A percentile compares a stretch with the other conserved stretches of the same genome.
Conservation (phyloP, 495 filamentous ascomycete species). For the Pyronema domesticum region DNA sequence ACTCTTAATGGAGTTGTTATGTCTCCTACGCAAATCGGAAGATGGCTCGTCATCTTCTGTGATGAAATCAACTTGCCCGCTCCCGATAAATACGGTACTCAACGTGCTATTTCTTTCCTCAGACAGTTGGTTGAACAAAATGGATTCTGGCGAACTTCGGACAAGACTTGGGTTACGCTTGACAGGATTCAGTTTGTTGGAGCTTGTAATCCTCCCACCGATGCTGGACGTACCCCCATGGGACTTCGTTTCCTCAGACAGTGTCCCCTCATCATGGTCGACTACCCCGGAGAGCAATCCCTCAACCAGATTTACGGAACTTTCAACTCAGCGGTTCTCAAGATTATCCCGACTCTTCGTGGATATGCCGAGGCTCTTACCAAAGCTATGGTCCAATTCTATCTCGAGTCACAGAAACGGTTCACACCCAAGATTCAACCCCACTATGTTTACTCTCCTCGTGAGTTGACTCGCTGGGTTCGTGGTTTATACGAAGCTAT, state of each 20-base stretch:
- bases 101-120: constrained; percentile 90
- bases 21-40: constrained; percentile 86
- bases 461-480: constrained; percentile 94
- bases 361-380: constrained; percentile 88
- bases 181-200: constrained; percentile 98
- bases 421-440: constrained; percentile 95
- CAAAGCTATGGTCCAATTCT: constrained; percentile 95
- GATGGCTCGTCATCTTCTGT: constrained; percentile 97
- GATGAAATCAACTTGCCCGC: constrained; percentile 99
- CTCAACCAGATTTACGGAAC: constrained; percentile 95
- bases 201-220: constrained; percentile 97
- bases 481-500: constrained; percentile 95
- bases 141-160: constrained; percentile 92
- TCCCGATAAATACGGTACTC: constrained; percentile 92
- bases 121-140: constrained; percentile 95
- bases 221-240: constrained; percentile 89
- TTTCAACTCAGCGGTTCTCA: constrained; percentile 90
- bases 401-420: constrained; percentile 75
- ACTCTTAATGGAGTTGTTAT: constrained; percentile 90
- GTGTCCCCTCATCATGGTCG: constrained; percentile 94
- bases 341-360: constrained; percentile 87
- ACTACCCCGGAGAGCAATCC: constrained; percentile 90
- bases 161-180: constrained; percentile 94
- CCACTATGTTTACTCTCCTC: constrained; percentile 96
- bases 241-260: constrained; percentile 85